Conservation (phyloP, 257 asterid species). For the Knoxia roxburghii region DNA sequence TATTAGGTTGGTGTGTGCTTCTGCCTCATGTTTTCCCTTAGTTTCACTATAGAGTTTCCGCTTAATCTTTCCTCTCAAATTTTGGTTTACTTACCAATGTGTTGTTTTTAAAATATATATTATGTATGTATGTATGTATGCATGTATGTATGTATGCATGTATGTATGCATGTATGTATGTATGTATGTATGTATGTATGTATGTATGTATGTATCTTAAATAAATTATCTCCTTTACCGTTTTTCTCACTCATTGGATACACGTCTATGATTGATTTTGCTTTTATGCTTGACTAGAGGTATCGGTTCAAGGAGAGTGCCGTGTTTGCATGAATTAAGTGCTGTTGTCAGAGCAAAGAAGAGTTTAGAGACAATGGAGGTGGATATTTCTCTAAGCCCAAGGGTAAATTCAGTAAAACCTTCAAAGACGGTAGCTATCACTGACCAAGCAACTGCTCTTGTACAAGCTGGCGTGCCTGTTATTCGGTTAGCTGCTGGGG, state of each 20-base stretch:
- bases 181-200: too few species aligned
- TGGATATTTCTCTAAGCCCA: conserved; percentile 75
- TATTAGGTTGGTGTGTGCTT: neutral
- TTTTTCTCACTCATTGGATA: neutral
- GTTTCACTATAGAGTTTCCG: neutral
- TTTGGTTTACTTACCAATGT: neutral
- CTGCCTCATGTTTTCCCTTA: neutral
- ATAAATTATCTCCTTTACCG: neutral
- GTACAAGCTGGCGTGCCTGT: conserved; percentile 94
- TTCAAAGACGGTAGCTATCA: conserved; percentile 84
- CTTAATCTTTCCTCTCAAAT: neutral
- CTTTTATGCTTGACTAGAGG: conserved; percentile 31
- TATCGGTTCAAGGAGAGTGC: conserved; percentile 22
- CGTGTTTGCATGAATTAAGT: conserved; percentile 25
- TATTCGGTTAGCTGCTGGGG: conserved; percentile 90
- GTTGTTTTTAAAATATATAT: neutral
- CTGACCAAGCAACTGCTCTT: conserved; percentile 92
- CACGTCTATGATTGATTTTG: conserved; percentile 10
- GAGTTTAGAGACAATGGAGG: conserved; percentile 37
- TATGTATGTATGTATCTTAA: too few species aligned
- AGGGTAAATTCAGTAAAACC: conserved; percentile 90
- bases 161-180: too few species aligned
- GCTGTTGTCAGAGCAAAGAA: conserved; percentile 38
- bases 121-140: too few species aligned
- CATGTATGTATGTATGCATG: too few species aligned